Base-by-base conservation (phyloP, 2,329 filamentous ascomycete species). In the Tolypocladium sp. region DNA sequence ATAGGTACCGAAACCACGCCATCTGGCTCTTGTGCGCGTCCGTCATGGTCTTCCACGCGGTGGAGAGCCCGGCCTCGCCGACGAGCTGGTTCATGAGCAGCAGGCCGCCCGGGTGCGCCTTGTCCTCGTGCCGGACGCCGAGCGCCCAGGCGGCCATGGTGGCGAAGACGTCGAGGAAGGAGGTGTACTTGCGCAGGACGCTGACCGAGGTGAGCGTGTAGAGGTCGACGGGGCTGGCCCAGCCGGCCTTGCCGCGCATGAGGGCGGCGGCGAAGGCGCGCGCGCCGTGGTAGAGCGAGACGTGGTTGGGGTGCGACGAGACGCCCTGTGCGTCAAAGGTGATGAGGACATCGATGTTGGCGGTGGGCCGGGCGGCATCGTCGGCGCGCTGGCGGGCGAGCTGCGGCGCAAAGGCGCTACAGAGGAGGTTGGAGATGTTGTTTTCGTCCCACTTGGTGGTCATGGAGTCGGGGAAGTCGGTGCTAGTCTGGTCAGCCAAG, bases 1-100 rank as follows among this genome's bases (percentile, higher is more conserved):
- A 99, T 3, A 92, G 91, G 83, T 92, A 97, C 9, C 94, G 85
- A 71, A 97, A 99, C 94, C 94, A 99, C 42, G 90, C 85, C 94
- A 99, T 99, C 81, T 99, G 94, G 73, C 92, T 97, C 75, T 86
- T 80, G 77, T 99, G 94, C 35, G 90, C 93, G 58, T 82, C 81
- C 2, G 90, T 92, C 94, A 99, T 99, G 38, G 94, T 92, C 58
- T 78, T 81, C 77, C 92, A 88, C 9, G 91, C 93, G 37, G 80
- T 78, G 12, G 71, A 71, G 59, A 79, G 71, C n/a, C 74, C 77
- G 55, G 75, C 75, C 2, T 68, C 82, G 63, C 87, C 79, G 63
- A 88, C 84, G 20, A 91, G 78, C 10, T 83, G 82, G 73, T 83
- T 95, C 61, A 93, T 79, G 68, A 88, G 92, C 41, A 96, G 70